Percentiles rank a stretch among this genome's conserved stretches.
These are phyloP conservation scores for Trifolium subterraneum DNA, from an alignment of 306 rosid genomes.

Conservation along the genomic window DNA sequence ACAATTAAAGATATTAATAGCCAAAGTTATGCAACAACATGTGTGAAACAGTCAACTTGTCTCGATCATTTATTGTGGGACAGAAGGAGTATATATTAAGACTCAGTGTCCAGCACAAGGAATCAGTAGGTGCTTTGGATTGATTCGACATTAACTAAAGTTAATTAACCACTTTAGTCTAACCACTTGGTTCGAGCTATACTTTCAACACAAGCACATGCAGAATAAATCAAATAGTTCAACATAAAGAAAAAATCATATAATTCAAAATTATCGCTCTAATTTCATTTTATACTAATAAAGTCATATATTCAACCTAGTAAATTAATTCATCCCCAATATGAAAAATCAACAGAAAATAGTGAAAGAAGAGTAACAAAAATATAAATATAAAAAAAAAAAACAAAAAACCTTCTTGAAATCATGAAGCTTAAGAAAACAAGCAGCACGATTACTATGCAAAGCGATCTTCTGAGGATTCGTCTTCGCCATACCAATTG, in stretches of 20 bases:
- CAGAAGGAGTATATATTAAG: no score
- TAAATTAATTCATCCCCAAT: neutral
- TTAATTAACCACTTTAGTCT: neutral
- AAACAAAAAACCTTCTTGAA: constrained; percentile 65
- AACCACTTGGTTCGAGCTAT: no score
- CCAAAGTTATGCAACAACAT: no score
- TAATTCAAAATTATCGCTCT: neutral
- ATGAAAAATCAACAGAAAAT: neutral
- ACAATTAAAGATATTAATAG: no score
- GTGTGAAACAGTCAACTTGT: no score
- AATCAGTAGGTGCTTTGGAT: neutral
- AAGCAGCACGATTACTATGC: constrained; percentile 92
- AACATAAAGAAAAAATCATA: neutral
- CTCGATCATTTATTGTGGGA: no score
- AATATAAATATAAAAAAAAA: no score
- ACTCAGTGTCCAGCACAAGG: no score
- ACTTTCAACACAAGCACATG: neutral
- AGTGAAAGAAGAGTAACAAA: no score
- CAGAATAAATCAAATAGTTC: neutral
- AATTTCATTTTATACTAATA: neutral
- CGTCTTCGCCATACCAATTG: constrained; percentile 72
- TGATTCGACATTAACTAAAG: neutral
- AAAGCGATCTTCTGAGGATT: constrained; percentile 79
- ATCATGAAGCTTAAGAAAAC: constrained; percentile 84
- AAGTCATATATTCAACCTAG: neutral